Percentiles rank a stretch among this genome's conserved stretches.
Evolutionary conservation across 2,329 filamentous ascomycete species (phyloP).

Genomic region (Stagonosporopsis tanaceti): DNA sequence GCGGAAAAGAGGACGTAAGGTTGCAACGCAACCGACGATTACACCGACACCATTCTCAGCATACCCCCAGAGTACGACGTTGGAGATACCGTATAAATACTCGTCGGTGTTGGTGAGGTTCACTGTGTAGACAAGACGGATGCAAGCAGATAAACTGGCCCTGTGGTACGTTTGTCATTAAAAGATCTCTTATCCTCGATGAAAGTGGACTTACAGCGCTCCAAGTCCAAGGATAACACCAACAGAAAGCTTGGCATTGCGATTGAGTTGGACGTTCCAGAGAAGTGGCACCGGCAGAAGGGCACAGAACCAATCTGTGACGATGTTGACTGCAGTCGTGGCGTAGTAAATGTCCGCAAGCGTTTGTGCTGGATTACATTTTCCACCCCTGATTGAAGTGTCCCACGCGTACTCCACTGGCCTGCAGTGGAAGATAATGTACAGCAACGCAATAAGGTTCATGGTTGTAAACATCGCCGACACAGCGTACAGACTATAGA

Average conservation of each 20-base stretch:
- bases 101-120: constrained; percentile 43
- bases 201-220: constrained; percentile 29
- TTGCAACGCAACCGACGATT: constrained; percentile 46
- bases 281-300: constrained; percentile 38
- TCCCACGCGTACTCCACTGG: constrained; percentile 41
- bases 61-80: constrained; percentile 50
- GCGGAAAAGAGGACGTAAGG: constrained; percentile 46
- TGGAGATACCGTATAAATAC: constrained; percentile 44
- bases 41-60: constrained; percentile 49
- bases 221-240: constrained; percentile 30
- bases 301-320: constrained; percentile 49
- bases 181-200: not conserved
- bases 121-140: constrained; percentile 48
- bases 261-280: constrained; percentile 38
- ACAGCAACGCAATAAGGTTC: constrained; percentile 44
- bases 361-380: constrained; percentile 34
- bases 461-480: constrained; percentile 41
- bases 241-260: constrained; percentile 37
- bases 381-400: constrained; percentile 35
- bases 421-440: constrained; percentile 49
- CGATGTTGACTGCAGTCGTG: constrained; percentile 48
- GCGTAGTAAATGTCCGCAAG: constrained; percentile 47
- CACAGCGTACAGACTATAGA: constrained; percentile 39
- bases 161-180: constrained; percentile 24
- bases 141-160: constrained; percentile 41